Evolutionary conservation across 1,284 basidiomycete genomes (phyloP), one percentile per base, ranked within the genome.

Genomic region (Pseudomicrostroma phylloplanum): DNA sequence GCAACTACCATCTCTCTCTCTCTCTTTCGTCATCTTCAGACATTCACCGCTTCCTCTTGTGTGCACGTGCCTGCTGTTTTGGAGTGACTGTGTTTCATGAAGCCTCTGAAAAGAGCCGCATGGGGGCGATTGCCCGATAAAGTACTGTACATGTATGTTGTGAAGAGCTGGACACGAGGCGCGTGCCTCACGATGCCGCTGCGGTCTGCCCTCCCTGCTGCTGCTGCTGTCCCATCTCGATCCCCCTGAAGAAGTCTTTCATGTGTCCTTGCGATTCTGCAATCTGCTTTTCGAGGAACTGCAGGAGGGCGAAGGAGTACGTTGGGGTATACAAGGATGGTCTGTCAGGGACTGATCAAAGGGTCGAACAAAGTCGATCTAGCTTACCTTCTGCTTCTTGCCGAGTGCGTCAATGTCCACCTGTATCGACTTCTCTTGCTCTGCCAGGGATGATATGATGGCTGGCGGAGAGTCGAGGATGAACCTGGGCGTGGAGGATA

Each of bases 251-350:
- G 21, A 54, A 54, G 51, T 54, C 51, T 13, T 26, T 54, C 51
- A 54, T 23, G 13, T 54, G 51, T 2, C 51, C 51, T 15, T 54
- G 51, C 6, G 51, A 15, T 6, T 54, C 51, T 17, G 51, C 51
- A 25, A 54, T 25, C 26, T 54, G 51, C 21, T 54, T 54, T 13
- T 54, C 51, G 51, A 54, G 51, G 51, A 54, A 54, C 51, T 54
- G 51, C 21, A 19, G 6, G 51, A 15, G 51, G 43, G 6, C 6
- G 12, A 13, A 12, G 17, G 43, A 48, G 43, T 12, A 21, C 6
- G 43, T 3, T 48, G 43, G 43, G 12, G 3, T 48, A 13, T 3
- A n/a, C 43, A 17, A 6, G 12, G 43, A n/a, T 6, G 21, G 6
- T 6, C 43, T 21, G 43, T 48, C 43, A 48, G 43, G 4, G 43